Base-by-base conservation (phyloP, 2,329 filamentous ascomycete species). In the Aspergillus novoparasiticus region DNA sequence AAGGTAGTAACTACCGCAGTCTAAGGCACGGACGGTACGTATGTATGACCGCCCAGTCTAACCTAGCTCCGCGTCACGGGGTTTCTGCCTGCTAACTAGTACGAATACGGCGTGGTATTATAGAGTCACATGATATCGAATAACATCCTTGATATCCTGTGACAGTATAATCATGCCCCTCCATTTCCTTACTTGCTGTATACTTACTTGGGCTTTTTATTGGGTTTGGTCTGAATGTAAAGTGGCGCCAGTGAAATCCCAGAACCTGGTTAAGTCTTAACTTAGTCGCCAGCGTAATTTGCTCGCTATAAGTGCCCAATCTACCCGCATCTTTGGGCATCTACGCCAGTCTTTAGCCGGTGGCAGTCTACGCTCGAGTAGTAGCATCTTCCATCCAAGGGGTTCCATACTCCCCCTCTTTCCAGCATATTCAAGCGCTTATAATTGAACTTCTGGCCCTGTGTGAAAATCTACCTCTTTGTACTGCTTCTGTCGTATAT, bases 21-120 rank as follows among this genome's bases (percentile, higher is more conserved):
- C 36, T 21, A 56, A 16, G 46, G 5, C 6, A 28, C n/a, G 21
- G 54, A 19, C 23, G 1, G 36, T 58, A 50, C 45, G 26, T 43
- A 32, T 21, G 57, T 28, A 50, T 36, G 34, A 58, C 57, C 39
- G 26, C 57, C 32, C 14, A 28, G n/a, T 19, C 36, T 21, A 36
- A 36, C 34, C 14, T 16, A 43, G n/a, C 57, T 59, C 68, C 70
- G 71, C 72, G 73, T 75, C 73, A 75, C 72, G 72, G 70, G 67
- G 69, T 72, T 71, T 75, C 73, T 75, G 64, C 63, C 63, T 58
- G 51, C n/a, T 58, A 16, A 36, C 34, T 36, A 36, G 34, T 34
- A 34, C 30, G 30, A 11, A 32, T 32, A 32, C 11, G 30, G 30
- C 26, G 6, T 36, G 14, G 34, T 36, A 32, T 48, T 41, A 58